Evolutionary conservation across 441 rosid genomes (phyloP).

Genomic region (Pelargonium fulgidum): DNA sequence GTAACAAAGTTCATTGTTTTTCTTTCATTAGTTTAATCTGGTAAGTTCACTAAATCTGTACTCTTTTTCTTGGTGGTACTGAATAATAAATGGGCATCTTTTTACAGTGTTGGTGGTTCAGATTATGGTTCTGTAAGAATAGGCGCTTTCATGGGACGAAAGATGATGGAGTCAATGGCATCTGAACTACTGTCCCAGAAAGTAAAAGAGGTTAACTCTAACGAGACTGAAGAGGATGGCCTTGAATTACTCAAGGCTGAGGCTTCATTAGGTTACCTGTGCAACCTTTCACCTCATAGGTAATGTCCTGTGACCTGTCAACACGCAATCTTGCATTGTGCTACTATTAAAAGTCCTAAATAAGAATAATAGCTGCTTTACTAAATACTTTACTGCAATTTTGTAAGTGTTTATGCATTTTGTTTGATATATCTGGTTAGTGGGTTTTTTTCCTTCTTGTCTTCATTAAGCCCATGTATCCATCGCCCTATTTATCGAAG

Average conservation of each 20-base stretch:
- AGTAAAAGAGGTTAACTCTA: conserved; percentile 23
- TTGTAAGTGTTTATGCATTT: not conserved
- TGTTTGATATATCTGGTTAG: not conserved
- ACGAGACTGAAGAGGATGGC: conserved; percentile 71
- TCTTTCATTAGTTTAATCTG: not conserved
- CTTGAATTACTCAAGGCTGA: conserved; percentile 61
- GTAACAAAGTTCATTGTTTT: not conserved
- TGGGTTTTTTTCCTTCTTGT: not conserved
- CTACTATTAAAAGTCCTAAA: not conserved
- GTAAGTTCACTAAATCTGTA: not conserved
- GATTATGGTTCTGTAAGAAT: conserved; percentile 95
- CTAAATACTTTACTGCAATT: not conserved
- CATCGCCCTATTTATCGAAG: too few species aligned
- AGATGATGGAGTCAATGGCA: conserved; percentile 77
- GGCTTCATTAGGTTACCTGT: conserved; percentile 80
- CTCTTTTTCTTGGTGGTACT: not conserved
- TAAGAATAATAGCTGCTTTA: conserved; percentile 8
- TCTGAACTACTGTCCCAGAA: conserved; percentile 21
- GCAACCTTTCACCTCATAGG: conserved; percentile 97
- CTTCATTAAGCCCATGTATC: conserved; percentile 1
- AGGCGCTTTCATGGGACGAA: conserved; percentile 93
- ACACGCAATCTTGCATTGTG: not conserved
- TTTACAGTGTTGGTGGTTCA: conserved; percentile 83
- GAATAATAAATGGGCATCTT: not conserved
- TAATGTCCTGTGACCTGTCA: conserved; percentile 18